Evolutionary conservation across 2,329 filamentous ascomycete genomes (phyloP), one percentile per base, ranked within the genome.

Genomic region (Parastagonospora avenae): DNA sequence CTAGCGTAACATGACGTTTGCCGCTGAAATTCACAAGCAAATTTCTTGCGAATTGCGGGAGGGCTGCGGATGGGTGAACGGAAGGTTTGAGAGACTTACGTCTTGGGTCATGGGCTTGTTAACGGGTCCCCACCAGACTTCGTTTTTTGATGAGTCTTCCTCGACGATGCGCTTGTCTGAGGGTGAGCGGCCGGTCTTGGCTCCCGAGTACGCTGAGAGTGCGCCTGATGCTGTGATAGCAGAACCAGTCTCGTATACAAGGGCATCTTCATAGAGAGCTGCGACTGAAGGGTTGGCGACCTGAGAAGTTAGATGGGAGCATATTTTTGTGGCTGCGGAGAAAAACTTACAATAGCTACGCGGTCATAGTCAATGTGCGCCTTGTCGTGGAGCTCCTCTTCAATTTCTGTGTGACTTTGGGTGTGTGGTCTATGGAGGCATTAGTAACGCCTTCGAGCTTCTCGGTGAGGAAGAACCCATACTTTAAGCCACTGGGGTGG

Each of bases 331-430:
- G 29, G 9, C 33, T 36, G n/a, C 4, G 4, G 33, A 16, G 37
- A 27, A 28, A 12, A 51, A 75, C 90, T 76, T 84, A 96, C 92
- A 82, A 99, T 99, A 59, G 94, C 91, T 71, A 99, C 94, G 73
- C 92, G 90, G 79, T 97, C 90, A 76, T 97, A 99, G 84, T 99
- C 94, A 73, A 99, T 99, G 84, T 99, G 93, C 64, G 94, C 94
- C 73, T 89, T 92, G 79, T 97, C 91, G 78, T 97, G 92, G 56
- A 99, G 89, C 77, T 96, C 91, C 80, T 97, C 92, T 80, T 99
- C 92, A 61, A 99, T 87, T 77, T 97, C 94, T 39, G 94, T 97
- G 85, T 97, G 93, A 75, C 95, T 89, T 70, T 83, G 83, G 28
- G 11, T 15, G 9, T 48, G 40, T 19, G 1, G 32, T 14, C 37